Percentiles rank a stretch among this genome's conserved stretches.
phyloP scores from a whole-genome alignment of 1,139 yeast species.

The Geotrichum aggregatum region DNA sequence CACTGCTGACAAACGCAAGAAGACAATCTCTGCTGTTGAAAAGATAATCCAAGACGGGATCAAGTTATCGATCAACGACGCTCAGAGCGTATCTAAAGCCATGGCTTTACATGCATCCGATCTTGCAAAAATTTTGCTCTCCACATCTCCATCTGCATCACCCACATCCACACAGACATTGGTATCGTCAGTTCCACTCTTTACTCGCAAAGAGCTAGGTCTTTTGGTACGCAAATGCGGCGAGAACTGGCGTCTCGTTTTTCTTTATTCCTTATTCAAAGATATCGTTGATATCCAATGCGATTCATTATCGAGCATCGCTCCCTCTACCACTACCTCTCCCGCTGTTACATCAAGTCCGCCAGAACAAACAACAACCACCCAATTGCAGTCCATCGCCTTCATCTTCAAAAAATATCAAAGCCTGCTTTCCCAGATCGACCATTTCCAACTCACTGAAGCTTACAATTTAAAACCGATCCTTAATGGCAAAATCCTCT shows the following conservation, averaged over 20 bases:
- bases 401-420: too few relatives aligned
- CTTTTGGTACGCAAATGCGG: constrained; percentile 53
- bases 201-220: constrained; percentile 57
- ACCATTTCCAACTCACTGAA: constrained; percentile 5
- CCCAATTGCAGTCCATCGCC: too few relatives aligned
- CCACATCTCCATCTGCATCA: background rate
- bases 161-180: background rate
- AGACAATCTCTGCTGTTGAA: constrained; percentile 37
- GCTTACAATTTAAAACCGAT: constrained; percentile 39
- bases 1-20: constrained; percentile 41
- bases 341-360: constrained; percentile 40
- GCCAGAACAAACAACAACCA: too few relatives aligned
- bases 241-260: constrained; percentile 48
- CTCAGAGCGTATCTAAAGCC: constrained; percentile 49
- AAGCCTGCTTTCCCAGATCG: too few relatives aligned
- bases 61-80: constrained; percentile 57
- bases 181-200: background rate
- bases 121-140: background rate
- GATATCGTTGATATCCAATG: constrained; percentile 18
- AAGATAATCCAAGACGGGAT: constrained; percentile 64
- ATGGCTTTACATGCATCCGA: constrained; percentile 8
- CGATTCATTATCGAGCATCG: too few relatives aligned
- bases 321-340: background rate
- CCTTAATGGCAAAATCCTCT: constrained; percentile 57
- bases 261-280: constrained; percentile 30